Evolutionary conservation across 352 stramenopile species (phyloP).

Genomic region (Globisporangium okanoganense): DNA sequence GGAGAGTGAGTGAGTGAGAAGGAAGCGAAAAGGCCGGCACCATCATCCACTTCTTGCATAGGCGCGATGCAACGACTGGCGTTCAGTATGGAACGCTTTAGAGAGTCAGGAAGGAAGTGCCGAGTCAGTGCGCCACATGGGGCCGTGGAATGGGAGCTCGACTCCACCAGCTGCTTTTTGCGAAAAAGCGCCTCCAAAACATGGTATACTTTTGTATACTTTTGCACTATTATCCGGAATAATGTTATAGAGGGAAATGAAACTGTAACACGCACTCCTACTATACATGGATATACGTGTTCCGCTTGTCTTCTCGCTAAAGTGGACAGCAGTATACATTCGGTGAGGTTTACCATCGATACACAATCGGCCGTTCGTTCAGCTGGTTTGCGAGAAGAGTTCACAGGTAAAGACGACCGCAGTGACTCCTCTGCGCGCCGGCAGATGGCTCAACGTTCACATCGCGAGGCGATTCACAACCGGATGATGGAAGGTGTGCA

Average conservation of each 20-base stretch:
- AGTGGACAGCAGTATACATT: not conserved
- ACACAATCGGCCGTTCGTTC: not conserved
- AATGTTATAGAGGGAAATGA: no score
- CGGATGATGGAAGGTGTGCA: not conserved
- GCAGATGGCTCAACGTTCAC: constrained; percentile 11
- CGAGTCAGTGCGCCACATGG: constrained; percentile 15
- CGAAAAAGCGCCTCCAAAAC: not conserved
- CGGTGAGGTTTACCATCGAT: not conserved
- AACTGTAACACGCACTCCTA: not conserved
- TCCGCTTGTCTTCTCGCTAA: not conserved
- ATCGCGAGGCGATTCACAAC: not conserved
- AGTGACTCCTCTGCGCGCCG: not conserved
- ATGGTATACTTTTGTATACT: no score
- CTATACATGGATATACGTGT: not conserved
- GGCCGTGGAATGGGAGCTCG: not conserved
- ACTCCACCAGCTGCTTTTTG: constrained; percentile 15
- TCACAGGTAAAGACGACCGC: constrained; percentile 4
- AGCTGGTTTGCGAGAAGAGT: constrained; percentile 7
- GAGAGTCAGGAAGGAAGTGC: constrained; percentile 12
- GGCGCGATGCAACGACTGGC: constrained; percentile 3
- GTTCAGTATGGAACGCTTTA: constrained; percentile 9
- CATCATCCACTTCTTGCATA: not conserved
- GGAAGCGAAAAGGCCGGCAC: not conserved
- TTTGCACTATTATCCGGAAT: not conserved
- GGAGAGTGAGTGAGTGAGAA: constrained; percentile 1